These are phyloP conservation scores for Malus orientalis DNA, from an alignment of 306 rosid genomes.

Conservation along the genomic window DNA sequence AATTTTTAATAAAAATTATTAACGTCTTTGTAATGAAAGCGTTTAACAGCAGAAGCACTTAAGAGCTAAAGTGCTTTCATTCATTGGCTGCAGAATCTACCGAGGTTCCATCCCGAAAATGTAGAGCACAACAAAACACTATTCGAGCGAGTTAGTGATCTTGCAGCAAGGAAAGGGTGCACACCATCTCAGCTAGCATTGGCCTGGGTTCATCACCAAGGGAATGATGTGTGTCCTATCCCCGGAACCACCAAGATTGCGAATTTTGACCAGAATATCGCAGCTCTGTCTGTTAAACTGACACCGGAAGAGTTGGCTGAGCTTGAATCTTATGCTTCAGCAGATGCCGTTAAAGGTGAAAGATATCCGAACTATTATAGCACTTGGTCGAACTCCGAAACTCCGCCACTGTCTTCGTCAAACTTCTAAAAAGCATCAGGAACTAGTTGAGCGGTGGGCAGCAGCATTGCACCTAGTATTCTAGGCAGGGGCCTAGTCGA, in stretches of 20 bases:
- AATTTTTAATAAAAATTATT: too few species aligned
- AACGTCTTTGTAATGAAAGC: too few species aligned
- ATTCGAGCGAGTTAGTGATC: slow-evolving; percentile 46
- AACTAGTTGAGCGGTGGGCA: too few species aligned
- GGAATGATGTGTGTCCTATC: slow-evolving; percentile 55
- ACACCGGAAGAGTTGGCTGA: slow-evolving; percentile 50
- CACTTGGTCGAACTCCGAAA: too few species aligned
- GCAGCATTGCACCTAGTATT: too few species aligned
- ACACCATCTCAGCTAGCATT: slow-evolving; percentile 52
- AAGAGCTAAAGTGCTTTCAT: background rate
- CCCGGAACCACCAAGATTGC: slow-evolving; percentile 77
- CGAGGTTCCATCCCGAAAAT: slow-evolving; percentile 53
- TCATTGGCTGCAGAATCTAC: slow-evolving; percentile 21
- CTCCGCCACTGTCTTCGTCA: too few species aligned
- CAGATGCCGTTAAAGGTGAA: slow-evolving; percentile 38
- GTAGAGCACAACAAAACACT: slow-evolving; percentile 44
- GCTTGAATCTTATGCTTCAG: slow-evolving; percentile 46
- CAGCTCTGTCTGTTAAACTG: slow-evolving; percentile 53
- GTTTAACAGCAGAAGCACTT: too few species aligned
- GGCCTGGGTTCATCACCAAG: slow-evolving; percentile 69
- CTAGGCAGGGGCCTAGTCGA: too few species aligned
- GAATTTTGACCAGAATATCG: slow-evolving; percentile 53
- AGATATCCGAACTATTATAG: slow-evolving; percentile 5
- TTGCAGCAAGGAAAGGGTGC: slow-evolving; percentile 59
- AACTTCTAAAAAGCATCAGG: too few species aligned